Conservation (phyloP, 2,329 filamentous ascomycete genomes). For the Penicillium freii region DNA sequence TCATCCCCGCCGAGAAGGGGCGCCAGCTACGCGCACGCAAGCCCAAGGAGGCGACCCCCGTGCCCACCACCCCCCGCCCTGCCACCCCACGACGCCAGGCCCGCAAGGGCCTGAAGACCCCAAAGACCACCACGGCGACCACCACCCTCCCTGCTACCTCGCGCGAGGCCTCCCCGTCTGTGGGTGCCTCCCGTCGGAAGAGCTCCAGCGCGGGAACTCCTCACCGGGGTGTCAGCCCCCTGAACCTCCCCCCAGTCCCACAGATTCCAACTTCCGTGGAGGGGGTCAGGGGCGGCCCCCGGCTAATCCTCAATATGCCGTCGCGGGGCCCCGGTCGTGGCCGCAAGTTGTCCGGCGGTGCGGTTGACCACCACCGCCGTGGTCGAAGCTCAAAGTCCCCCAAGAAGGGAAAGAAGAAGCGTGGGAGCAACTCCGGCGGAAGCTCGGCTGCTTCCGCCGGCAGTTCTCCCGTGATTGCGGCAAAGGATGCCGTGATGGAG, state of each 20-base stretch:
- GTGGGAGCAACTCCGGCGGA: background rate
- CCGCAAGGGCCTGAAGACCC: slow-evolving; percentile 47
- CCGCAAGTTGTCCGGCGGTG: background rate
- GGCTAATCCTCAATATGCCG: background rate
- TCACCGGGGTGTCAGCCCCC: background rate
- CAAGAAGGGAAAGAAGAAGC: background rate
- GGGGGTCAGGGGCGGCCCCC: background rate
- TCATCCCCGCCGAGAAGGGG: slow-evolving; percentile 49
- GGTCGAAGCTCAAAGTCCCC: slow-evolving; percentile 1
- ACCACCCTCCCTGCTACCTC: slow-evolving; percentile 45
- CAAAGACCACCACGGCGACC: slow-evolving; percentile 62
- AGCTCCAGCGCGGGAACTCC: slow-evolving; percentile 23
- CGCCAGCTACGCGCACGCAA: slow-evolving; percentile 72
- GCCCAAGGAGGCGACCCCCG: slow-evolving; percentile 37
- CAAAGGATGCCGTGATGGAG: background rate
- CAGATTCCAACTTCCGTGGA: background rate
- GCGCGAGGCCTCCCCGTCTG: slow-evolving; percentile 22
- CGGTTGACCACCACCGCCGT: background rate
- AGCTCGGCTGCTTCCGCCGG: background rate
- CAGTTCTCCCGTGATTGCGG: background rate
- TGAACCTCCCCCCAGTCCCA: background rate
- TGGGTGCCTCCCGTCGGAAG: slow-evolving; percentile 29
- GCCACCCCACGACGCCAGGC: slow-evolving; percentile 54
- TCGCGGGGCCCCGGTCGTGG: background rate
- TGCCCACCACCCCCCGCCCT: slow-evolving; percentile 52